Percentiles rank a stretch among this genome's conserved stretches.
Evolutionary conservation across 2,329 filamentous ascomycete genomes (phyloP).

Genomic region (Alternaria triticimaculans): DNA sequence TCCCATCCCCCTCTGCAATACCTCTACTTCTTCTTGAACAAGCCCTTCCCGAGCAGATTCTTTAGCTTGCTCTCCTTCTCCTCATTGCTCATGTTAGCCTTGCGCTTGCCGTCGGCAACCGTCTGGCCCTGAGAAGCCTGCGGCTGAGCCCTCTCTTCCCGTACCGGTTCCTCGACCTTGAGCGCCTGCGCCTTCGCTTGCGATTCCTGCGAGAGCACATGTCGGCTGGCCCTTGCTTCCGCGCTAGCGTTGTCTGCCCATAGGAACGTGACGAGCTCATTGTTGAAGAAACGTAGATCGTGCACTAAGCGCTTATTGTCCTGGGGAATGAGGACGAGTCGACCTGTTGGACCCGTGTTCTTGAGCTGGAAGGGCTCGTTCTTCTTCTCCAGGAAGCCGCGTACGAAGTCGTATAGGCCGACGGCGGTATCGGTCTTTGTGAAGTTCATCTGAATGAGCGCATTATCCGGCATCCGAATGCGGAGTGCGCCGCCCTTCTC

Average conservation of each 20-base stretch:
- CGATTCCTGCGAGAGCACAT: constrained; percentile 66
- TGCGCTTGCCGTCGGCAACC: constrained; percentile 42
- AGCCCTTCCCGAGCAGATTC: constrained; percentile 45
- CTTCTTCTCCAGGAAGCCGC: constrained; percentile 70
- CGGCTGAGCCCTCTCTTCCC: constrained; percentile 15
- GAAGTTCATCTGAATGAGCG: constrained; percentile 75
- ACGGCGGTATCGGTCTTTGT: constrained; percentile 71
- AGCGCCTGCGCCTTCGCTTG: constrained; percentile 70
- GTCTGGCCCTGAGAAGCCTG: constrained; percentile 16
- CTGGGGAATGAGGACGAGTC: constrained; percentile 53
- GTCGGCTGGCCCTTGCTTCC: constrained; percentile 58
- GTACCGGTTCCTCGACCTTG: constrained; percentile 63
- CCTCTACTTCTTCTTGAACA: constrained; percentile 42
- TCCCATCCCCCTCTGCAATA: neutral
- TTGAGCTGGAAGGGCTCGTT: constrained; percentile 75
- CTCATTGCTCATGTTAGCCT: constrained; percentile 35
- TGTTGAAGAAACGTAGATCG: constrained; percentile 72
- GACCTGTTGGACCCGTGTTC: constrained; percentile 63
- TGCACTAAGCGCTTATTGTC: constrained; percentile 68
- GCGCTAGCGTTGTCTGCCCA: constrained; percentile 72
- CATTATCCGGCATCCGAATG: constrained; percentile 87
- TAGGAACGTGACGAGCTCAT: constrained; percentile 75
- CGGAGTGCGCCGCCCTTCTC: constrained; percentile 70
- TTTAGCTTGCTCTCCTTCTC: constrained; percentile 52
- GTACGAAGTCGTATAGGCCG: constrained; percentile 76